Conservation (phyloP, 78 protist species). For the Salpingoeca rosetta region DNA sequence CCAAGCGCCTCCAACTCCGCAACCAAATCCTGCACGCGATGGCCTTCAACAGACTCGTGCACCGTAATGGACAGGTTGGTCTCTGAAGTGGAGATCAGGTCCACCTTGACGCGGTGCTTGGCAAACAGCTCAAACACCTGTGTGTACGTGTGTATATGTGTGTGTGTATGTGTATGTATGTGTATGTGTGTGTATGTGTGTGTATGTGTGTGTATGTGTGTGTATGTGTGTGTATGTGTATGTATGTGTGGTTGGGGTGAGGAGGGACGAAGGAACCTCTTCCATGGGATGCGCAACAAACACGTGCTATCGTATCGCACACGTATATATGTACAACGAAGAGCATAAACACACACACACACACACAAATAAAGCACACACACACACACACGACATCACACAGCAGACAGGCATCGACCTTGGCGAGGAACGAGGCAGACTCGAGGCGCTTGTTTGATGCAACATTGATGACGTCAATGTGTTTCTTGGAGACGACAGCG, state of each 20-base stretch:
- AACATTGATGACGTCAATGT: constrained; percentile 10
- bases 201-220: background rate
- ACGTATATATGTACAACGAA: background rate
- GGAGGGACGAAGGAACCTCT: background rate
- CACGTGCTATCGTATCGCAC: background rate
- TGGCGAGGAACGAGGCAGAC: background rate
- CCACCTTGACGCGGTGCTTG: background rate
- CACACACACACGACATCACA: constrained; percentile 1
- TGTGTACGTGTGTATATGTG: background rate
- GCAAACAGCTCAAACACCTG: background rate
- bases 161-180: background rate
- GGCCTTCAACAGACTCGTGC: background rate
- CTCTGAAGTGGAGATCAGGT: background rate
- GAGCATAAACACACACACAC: too few relatives aligned
- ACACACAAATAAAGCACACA: too few relatives aligned
- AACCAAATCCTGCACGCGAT: background rate
- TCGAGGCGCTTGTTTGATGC: background rate
- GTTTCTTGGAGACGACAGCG: constrained; percentile 8
- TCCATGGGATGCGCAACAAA: too few relatives aligned
- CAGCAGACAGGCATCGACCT: too few relatives aligned
- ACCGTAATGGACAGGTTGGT: background rate
- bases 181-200: background rate
- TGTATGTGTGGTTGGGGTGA: too few relatives aligned
- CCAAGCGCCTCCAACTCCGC: background rate
- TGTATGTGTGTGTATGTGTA: background rate